Conservation (phyloP, 495 filamentous ascomycete genomes). For the Penicillium psychrofluorescens region DNA sequence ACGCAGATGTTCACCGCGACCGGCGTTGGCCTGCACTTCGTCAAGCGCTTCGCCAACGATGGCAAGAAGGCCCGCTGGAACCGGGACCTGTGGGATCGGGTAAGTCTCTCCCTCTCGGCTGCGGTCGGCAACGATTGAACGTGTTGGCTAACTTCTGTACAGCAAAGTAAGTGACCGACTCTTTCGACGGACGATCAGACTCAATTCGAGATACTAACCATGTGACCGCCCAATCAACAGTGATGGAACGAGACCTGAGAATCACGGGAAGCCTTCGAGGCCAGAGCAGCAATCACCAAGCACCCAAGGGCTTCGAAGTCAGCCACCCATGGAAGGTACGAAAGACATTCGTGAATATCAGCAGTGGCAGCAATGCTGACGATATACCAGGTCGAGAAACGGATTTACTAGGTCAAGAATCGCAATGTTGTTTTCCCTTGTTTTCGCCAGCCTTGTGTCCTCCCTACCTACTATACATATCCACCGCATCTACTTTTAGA, state of each 20-base stretch:
- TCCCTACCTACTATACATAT: constrained; percentile 20
- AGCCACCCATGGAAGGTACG: constrained; percentile 92
- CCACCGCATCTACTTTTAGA: constrained; percentile 17
- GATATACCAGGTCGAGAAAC: constrained; percentile 28
- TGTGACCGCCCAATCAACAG: constrained; percentile 33
- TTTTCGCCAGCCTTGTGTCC: constrained; percentile 12
- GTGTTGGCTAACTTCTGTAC: constrained; percentile 30
- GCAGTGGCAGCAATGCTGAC: constrained; percentile 7
- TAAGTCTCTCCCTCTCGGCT: constrained; percentile 45
- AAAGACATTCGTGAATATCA: background rate
- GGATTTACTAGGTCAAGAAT: constrained; percentile 30
- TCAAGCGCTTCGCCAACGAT: constrained; percentile 76
- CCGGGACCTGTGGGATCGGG: constrained; percentile 87
- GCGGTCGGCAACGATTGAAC: constrained; percentile 15
- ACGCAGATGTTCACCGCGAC: constrained; percentile 83
- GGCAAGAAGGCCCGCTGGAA: constrained; percentile 80
- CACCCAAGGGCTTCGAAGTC: constrained; percentile 83
- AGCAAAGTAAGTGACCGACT: constrained; percentile 63
- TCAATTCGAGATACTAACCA: background rate
- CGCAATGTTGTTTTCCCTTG: constrained; percentile 14
- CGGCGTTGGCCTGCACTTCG: constrained; percentile 64
- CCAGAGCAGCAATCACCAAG: constrained; percentile 71
- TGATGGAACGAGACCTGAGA: constrained; percentile 94
- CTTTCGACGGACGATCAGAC: background rate
- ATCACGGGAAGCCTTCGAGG: constrained; percentile 81